Percentiles rank a stretch among this genome's conserved stretches.
Conservation (phyloP, 140 eudicot genomes). For the Bidens hawaiensis region DNA sequence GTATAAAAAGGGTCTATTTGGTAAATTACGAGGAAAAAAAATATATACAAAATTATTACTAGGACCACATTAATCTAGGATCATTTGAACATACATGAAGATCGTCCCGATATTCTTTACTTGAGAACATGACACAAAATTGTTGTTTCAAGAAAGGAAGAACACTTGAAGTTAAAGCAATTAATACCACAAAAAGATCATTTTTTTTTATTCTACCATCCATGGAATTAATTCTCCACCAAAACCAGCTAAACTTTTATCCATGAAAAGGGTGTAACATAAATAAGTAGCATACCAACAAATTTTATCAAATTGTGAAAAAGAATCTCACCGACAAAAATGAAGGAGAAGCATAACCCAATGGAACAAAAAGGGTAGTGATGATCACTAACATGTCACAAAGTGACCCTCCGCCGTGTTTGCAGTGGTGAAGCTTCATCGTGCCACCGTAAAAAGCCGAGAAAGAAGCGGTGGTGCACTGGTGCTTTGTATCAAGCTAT, state of each 20-base stretch:
- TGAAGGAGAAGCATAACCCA: constrained; percentile 44
- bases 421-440: constrained; percentile 36
- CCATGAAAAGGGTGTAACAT: constrained; percentile 11
- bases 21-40: too few relatives aligned
- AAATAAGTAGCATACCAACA: not conserved
- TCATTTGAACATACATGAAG: too few relatives aligned
- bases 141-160: constrained; percentile 9
- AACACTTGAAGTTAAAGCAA: constrained; percentile 1
- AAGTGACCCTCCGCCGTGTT: constrained; percentile 35
- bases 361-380: constrained; percentile 43
- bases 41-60: too few relatives aligned
- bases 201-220: not conserved
- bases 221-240: constrained; percentile 14
- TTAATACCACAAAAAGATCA: constrained; percentile 10
- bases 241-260: constrained; percentile 14
- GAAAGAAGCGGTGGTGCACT: not conserved
- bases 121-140: not conserved
- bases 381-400: constrained; percentile 38
- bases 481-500: not conserved
- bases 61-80: too few relatives aligned
- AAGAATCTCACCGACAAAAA: constrained; percentile 43
- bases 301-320: not conserved
- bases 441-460: constrained; percentile 5
- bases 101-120: not conserved
- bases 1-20: too few relatives aligned